These are phyloP conservation scores for Trichoderma koningiopsis DNA, from an alignment of 2,329 filamentous ascomycete genomes.

Conservation along the genomic window DNA sequence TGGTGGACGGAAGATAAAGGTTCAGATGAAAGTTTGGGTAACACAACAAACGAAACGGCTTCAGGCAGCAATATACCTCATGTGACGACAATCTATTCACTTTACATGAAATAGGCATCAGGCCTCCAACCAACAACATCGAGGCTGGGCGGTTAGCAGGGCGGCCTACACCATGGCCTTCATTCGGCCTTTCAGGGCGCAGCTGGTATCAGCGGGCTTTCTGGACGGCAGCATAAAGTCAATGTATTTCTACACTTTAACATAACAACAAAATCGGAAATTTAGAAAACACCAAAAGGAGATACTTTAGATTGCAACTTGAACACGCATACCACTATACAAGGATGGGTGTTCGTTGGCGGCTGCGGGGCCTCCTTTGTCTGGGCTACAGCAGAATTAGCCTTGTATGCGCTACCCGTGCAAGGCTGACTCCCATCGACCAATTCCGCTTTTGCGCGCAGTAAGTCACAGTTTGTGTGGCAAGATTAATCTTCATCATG, in stretches of 20 bases:
- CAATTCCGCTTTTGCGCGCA: background rate
- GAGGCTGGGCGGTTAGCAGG: background rate
- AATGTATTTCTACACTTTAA: background rate
- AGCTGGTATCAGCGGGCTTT: background rate
- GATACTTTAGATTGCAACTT: background rate
- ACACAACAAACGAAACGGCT: background rate
- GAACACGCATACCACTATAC: too few species aligned
- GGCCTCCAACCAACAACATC: background rate
- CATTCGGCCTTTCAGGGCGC: too few species aligned
- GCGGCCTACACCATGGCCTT: background rate
- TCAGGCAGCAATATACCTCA: background rate
- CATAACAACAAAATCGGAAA: background rate
- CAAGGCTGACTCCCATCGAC: background rate
- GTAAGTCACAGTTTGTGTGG: background rate
- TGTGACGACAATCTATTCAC: background rate
- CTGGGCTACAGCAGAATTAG: background rate
- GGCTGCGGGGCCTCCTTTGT: background rate
- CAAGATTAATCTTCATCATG: background rate
- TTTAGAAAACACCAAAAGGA: background rate
- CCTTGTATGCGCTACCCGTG: background rate
- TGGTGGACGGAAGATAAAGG: background rate
- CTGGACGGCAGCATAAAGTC: background rate
- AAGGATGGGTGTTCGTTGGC: background rate
- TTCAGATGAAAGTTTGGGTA: background rate
- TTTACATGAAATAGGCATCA: background rate